These are phyloP conservation scores for Fusarium aywerte DNA, from an alignment of 2,329 filamentous ascomycete genomes.

Conservation along the genomic window DNA sequence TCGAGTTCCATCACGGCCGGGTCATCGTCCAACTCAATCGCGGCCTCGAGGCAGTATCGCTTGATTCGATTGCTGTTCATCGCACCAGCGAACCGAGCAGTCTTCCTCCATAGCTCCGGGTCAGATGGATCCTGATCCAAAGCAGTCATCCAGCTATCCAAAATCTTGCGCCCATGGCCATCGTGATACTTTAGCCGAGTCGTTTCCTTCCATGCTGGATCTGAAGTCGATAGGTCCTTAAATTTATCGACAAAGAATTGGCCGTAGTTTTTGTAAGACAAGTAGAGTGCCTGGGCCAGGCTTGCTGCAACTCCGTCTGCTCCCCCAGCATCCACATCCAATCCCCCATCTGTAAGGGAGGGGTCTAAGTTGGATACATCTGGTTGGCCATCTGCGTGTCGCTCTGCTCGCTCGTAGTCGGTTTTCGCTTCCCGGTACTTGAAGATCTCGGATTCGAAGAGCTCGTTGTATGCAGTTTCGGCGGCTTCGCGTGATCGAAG, in stretches of 20 bases:
- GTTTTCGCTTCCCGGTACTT: slow-evolving; percentile 87
- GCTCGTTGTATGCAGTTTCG: slow-evolving; percentile 79
- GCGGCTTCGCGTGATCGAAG: slow-evolving; percentile 80
- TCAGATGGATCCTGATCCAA: slow-evolving; percentile 74
- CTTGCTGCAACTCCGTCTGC: slow-evolving; percentile 82
- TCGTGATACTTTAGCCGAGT: slow-evolving; percentile 45
- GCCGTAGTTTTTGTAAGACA: slow-evolving; percentile 95
- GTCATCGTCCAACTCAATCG: slow-evolving; percentile 74
- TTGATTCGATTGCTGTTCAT: slow-evolving; percentile 67
- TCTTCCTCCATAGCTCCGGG: slow-evolving; percentile 72
- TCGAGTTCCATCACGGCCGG: slow-evolving; percentile 70
- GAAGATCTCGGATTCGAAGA: slow-evolving; percentile 95
- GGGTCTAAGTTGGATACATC: slow-evolving; percentile 55
- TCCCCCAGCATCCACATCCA: slow-evolving; percentile 69
- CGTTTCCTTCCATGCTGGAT: slow-evolving; percentile 62
- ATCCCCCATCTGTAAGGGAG: slow-evolving; percentile 56
- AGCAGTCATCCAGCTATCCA: slow-evolving; percentile 68
- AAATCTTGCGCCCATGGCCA: slow-evolving; percentile 56
- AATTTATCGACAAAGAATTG: slow-evolving; percentile 83
- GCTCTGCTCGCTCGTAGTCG: slow-evolving; percentile 80
- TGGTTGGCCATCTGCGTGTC: slow-evolving; percentile 62
- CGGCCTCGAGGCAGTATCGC: slow-evolving; percentile 72
- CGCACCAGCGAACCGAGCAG: slow-evolving; percentile 67
- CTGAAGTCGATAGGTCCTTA: slow-evolving; percentile 51
- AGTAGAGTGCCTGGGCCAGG: slow-evolving; percentile 87